These are phyloP conservation scores for Mariannaea elegans DNA, from an alignment of 2,329 filamentous ascomycete genomes.

Conservation along the genomic window DNA sequence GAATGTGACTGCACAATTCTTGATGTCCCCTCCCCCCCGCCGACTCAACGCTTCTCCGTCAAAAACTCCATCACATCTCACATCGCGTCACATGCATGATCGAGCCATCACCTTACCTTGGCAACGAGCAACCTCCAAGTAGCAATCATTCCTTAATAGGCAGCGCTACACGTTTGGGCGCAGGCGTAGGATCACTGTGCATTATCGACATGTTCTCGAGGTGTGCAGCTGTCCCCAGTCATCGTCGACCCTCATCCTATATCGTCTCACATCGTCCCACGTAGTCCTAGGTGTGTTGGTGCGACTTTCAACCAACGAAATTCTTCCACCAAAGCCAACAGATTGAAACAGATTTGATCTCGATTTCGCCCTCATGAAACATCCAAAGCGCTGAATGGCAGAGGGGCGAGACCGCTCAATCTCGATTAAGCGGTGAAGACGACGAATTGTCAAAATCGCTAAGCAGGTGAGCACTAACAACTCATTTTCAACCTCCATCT, in stretches of 20 bases:
- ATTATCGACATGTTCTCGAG: too few relatives aligned
- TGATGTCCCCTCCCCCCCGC: not conserved
- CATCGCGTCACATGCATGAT: not conserved
- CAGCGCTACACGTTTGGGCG: not conserved
- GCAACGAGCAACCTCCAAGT: not conserved
- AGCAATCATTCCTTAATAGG: not conserved
- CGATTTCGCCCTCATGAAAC: not conserved
- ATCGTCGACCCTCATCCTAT: too few relatives aligned
- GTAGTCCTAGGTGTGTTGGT: too few relatives aligned
- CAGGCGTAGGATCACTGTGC: too few relatives aligned
- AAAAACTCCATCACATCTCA: not conserved
- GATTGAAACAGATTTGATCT: not conserved
- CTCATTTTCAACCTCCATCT: conserved; percentile 8
- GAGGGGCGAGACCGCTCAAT: not conserved
- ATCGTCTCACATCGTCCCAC: too few relatives aligned
- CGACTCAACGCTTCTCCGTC: not conserved
- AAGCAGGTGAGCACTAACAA: not conserved
- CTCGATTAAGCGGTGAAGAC: conserved; percentile 5
- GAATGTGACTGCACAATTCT: not conserved
- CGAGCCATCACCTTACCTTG: not conserved
- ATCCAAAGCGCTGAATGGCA: not conserved
- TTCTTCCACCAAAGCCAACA: too few relatives aligned
- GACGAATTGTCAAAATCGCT: not conserved
- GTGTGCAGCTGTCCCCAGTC: too few relatives aligned
- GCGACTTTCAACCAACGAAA: too few relatives aligned